Evolutionary conservation across 805 yeast species (phyloP), one percentile per base, ranked within the genome.

Genomic region (Jamesozyma gamospora): DNA sequence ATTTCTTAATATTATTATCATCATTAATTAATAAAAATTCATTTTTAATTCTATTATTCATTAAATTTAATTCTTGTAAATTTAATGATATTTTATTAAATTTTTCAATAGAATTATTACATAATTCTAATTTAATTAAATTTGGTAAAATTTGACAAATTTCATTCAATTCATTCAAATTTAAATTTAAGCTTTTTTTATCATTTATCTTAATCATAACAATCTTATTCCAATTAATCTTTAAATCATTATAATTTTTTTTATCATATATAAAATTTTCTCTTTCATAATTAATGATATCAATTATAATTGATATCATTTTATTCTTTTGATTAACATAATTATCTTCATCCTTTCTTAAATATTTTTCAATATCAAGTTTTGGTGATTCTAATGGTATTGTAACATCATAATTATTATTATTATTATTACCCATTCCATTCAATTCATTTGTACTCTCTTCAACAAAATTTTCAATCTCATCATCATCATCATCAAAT

Each of bases 371-470:
- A 15, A 44, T 47, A 39, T 51, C 51, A 25, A 53, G 39, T 25
- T 45, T 48, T 16, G 60, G 60, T n/a, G 52, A 45, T 27, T 54
- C 53, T 16, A 53, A 31, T 7, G 58, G 52, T 11, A 27, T 21
- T 5, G 58, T 55, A 26, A 51, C 53, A 28, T 55, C 24, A 21
- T 6, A 6, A 4, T 17, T 31, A n/a, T 21, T 32, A n/a, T 27
- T 15, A 14, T 24, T 14, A 12, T n/a, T 16, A 6, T 28, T 28
- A 6, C 7, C 13, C 11, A 7, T 15, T 15, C n/a, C 15, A 16
- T 14, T 14, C 11, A 11, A 8, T 14, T 29, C n/a, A n/a, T 15
- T 15, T 4, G 16, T 15, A 6, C 34, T 32, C 16, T 39, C 24
- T 11, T n/a, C 25, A 16, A 15, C 36, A 5, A n/a, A 9, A 18